phyloP scores from a whole-genome alignment of 495 filamentous ascomycete species.

The Daldinia loculata region DNA sequence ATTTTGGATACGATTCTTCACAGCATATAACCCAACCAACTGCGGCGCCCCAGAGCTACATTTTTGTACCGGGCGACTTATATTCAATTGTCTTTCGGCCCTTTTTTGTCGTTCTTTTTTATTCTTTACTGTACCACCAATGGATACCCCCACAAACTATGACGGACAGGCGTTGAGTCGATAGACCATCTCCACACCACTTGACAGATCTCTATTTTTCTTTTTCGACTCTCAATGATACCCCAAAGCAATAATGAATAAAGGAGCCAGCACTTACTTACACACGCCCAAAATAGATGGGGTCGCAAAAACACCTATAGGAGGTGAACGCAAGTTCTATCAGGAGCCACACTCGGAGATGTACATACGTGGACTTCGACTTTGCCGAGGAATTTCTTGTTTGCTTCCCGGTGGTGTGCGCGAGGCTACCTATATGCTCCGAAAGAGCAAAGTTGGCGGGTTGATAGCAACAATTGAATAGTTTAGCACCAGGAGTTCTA shows the following conservation, averaged over 20 bases:
- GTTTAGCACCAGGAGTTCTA: constrained; percentile 15
- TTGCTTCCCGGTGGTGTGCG: neutral
- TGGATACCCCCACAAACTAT: constrained; percentile 34
- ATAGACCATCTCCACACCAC: constrained; percentile 40
- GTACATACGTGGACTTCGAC: constrained; percentile 15
- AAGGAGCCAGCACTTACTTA: constrained; percentile 27
- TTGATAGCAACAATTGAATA: constrained; percentile 13
- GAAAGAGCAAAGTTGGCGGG: constrained; percentile 18
- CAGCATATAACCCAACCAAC: constrained; percentile 38
- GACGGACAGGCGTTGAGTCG: constrained; percentile 32
- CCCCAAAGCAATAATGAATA: constrained; percentile 36
- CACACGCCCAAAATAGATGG: constrained; percentile 21
- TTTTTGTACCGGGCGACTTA: constrained; percentile 17
- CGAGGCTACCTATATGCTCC: constrained; percentile 19
- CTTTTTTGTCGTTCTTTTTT: constrained; percentile 26
- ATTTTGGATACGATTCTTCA: constrained; percentile 38
- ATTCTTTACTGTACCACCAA: constrained; percentile 35
- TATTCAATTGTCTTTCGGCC: constrained; percentile 19
- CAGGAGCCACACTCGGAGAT: constrained; percentile 23
- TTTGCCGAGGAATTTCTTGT: neutral
- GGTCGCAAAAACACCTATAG: constrained; percentile 45
- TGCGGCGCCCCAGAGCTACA: constrained; percentile 30
- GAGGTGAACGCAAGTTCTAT: constrained; percentile 28
- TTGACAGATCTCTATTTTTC: constrained; percentile 34
- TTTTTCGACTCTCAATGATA: constrained; percentile 43